Base-by-base conservation (phyloP, 148 eudicot genomes). In the Rhododendron mucronatum region DNA sequence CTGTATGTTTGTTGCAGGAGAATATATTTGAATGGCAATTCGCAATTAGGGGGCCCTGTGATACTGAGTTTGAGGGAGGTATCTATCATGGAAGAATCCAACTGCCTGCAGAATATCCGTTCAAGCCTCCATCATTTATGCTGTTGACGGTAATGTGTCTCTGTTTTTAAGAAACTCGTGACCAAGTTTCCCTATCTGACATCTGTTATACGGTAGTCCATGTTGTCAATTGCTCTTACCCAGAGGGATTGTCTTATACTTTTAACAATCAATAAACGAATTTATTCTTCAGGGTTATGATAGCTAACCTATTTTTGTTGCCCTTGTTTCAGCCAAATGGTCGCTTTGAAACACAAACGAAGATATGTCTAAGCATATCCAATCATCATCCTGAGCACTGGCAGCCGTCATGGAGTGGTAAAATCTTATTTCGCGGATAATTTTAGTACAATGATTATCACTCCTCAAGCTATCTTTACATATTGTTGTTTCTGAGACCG, bases 331-430 rank as follows among this genome's bases (percentile, higher is more conserved):
- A 97, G 99, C 98, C 98, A 35, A 97, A 94, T 92, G 99, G 99
- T 44, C 98, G 99, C 48, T 95, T 97, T 88, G 99, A 97, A 89
- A 97, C 99, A 77, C 98, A 97, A 85, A 95, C 99, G 20, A 97
- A 97, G 92, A 97, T 97, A 80, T 97, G 99, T 88, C 87, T 97
- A 83, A 97, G 99, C 91, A 97, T 97, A 84, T 97, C 99, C 69
- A 97, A 97, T 89, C 98, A 97, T 90, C 99, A 97, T 89, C 99
- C 99, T n/a, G 99, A 97, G 94, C 99, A 97, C 81, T 97, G 99
- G 99, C 99, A 97, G 89, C 99, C 99, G 83, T 97, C 99, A 55
- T 97, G 99, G 99, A 95, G 99, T 88, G 99, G 99, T 97, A 91
- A 91, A 85, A 65, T 33, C 37, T 45, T 15, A 65, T 47, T 80